These are phyloP conservation scores for Periconia macrospinosa DNA, from an alignment of 2,329 filamentous ascomycete species.

Conservation along the genomic window DNA sequence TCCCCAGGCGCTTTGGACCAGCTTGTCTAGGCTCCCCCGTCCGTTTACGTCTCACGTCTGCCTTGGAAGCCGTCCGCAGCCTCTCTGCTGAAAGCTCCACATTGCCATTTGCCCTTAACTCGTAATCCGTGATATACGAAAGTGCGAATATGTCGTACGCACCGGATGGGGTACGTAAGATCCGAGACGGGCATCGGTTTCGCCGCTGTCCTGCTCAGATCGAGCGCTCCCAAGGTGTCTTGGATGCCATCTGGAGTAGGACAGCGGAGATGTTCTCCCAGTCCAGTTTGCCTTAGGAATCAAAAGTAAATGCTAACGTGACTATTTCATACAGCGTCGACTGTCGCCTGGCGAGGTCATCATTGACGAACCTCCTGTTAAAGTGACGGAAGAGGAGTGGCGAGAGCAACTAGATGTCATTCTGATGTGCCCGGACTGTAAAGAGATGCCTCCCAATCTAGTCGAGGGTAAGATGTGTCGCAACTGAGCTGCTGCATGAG, in stretches of 20 bases:
- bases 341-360: conserved; percentile 51
- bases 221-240: background rate
- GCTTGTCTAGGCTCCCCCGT: background rate
- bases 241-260: background rate
- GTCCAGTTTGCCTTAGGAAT: conserved; percentile 11
- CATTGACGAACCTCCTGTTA: conserved; percentile 38
- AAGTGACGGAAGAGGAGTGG: conserved; percentile 52
- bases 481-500: conserved; percentile 78
- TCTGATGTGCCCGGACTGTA: conserved; percentile 86
- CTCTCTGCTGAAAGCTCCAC: conserved; percentile 1
- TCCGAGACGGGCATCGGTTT: background rate
- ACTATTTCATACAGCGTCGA: conserved; percentile 21
- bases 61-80: conserved; percentile 1
- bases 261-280: conserved; percentile 31
- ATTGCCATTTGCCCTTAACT: background rate
- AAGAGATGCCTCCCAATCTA: conserved; percentile 86
- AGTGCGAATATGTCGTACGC: conserved; percentile 2
- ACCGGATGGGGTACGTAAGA: background rate
- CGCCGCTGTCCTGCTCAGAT: background rate
- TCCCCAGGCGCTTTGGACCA: background rate
- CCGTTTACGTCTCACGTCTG: background rate
- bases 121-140: conserved; percentile 5
- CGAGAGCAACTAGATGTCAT: conserved; percentile 85
- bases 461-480: conserved; percentile 43
- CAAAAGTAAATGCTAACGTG: background rate